Evolutionary conservation across 192 early-diverging fungal genomes (phyloP), one percentile per base, ranked within the genome.

Genomic region (Coemansia asiatica): DNA sequence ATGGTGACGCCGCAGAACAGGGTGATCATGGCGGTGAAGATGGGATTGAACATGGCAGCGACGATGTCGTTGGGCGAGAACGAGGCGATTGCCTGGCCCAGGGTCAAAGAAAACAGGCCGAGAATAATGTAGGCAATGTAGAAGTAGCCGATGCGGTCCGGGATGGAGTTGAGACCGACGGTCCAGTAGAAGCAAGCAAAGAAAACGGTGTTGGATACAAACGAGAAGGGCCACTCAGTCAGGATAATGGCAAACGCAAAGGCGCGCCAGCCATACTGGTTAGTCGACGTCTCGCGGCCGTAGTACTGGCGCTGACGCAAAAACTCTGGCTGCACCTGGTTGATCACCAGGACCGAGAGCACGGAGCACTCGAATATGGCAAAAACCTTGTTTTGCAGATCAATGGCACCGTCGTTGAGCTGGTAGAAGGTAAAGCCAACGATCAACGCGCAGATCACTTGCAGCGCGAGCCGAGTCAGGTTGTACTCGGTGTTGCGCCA

Each of bases 401-500:
- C 87, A 15, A 67, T 38, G n/a, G 83, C 65, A 22, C 74, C 66
- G 66, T 86, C 68, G 62, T 67, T 75, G 18, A 89, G 78, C 48
- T 87, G 84, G 76, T 80, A 88, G 75, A 87, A 92, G 9, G 88
- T 76, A 76, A 92, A 85, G 38, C 88, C 88, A 67, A 87, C 80
- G n/a, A 88, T 66, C 15, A 92, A 68, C 38, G 81, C 87, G 54
- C 72, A 67, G 27, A 88, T 63, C 46, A 85, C 64, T 29, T 86
- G 84, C 36, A 85, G 77, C 23, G 82, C 76, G 21, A 85, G 40
- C 55, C 85, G 81, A n/a, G 86, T 89, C 68, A 89, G 66, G 70
- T 90, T 91, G 74, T 92, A 92, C 31, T 84, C 78, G 46, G 85
- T 75, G 63, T 85, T 84, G 51, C 91, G 85, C 86, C 86, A 92